Base-by-base conservation (phyloP, 164 flowering plant genomes). In the Berberis thunbergii region DNA sequence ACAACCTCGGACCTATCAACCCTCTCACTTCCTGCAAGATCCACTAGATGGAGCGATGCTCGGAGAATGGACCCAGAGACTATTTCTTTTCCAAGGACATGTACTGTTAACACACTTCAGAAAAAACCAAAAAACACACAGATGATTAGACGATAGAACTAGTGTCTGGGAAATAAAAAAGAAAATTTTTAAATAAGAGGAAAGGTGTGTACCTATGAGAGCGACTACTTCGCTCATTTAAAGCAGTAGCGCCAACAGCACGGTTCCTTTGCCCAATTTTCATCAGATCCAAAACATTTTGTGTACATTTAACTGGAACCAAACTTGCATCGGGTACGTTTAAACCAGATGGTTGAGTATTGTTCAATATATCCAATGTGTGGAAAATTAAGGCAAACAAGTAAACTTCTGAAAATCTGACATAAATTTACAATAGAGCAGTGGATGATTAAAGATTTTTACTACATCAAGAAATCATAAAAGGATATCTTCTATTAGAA, bases 1-100 rank as follows among this genome's bases (percentile, higher is more conserved):
- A 76, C 83, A 49, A 85, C 95, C 73, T 91, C 98, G 10, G 98
- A 89, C 74, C 86, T 89, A 46, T 84, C 85, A 3, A 93, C 98
- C 46, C 98, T 79, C 76, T 93, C 98, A 74, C 98, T 93, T 67
- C 98, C 98, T 68, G 98, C 98, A 53, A 93, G 75, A 75, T 89
- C 98, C 13, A 93, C 97, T n/a, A 93, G 74, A 80, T 92, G 91
- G 49, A 92, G 91, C 74, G 94, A 86, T 41, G 94, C 93, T 57
- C 77, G 74, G 41, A 88, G 78, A 50, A 78, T 76, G 41, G 89
- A 73, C 57, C 91, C 93, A 13, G 92, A 81, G 40, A 68, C 79
- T 50, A 81, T 54, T 59, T 89, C 98, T 74, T 70, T 88, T 69
- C 98, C 98, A 13, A 80, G 80, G 60, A 93, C 90, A 76, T 89